Evolutionary conservation across 75 land plant genomes (phyloP).

Genomic region (Pseudotsuga menziesii): DNA sequence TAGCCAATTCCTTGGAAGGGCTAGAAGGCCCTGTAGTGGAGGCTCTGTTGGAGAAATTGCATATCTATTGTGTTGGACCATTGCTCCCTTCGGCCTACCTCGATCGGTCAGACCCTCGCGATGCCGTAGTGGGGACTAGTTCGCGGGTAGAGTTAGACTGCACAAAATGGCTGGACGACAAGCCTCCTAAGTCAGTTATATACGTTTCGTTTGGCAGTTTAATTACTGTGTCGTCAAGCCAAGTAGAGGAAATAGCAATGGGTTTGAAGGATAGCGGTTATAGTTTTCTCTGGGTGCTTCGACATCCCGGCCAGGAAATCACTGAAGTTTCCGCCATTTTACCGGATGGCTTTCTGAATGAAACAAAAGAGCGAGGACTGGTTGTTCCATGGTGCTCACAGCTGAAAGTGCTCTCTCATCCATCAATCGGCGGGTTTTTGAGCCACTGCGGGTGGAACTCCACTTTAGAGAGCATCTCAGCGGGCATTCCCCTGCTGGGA

Average conservation of each 20-base stretch:
- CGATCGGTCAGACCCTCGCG: background rate
- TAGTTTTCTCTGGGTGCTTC: constrained; percentile 18
- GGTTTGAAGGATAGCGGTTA: background rate
- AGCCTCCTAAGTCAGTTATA: background rate
- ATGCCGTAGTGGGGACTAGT: background rate
- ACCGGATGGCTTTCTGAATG: constrained; percentile 11
- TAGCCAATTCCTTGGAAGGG: background rate
- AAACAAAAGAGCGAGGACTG: constrained; percentile 8
- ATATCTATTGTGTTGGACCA: background rate
- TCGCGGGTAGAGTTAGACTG: background rate
- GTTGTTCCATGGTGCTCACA: constrained; percentile 24
- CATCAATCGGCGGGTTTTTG: constrained; percentile 30
- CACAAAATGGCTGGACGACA: background rate
- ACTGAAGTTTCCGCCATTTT: background rate
- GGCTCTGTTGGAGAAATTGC: background rate
- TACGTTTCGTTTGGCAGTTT: background rate
- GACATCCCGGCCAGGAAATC: background rate
- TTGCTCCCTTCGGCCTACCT: background rate
- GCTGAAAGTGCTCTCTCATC: constrained; percentile 20
- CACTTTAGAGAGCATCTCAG: constrained; percentile 17
- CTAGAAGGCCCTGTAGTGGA: background rate
- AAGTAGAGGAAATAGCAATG: background rate
- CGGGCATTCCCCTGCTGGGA: constrained; percentile 23
- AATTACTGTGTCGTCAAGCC: background rate
- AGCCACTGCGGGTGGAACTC: constrained; percentile 46